Conservation (phyloP, 1,139 yeast genomes). For the Geotrichum australiense region DNA sequence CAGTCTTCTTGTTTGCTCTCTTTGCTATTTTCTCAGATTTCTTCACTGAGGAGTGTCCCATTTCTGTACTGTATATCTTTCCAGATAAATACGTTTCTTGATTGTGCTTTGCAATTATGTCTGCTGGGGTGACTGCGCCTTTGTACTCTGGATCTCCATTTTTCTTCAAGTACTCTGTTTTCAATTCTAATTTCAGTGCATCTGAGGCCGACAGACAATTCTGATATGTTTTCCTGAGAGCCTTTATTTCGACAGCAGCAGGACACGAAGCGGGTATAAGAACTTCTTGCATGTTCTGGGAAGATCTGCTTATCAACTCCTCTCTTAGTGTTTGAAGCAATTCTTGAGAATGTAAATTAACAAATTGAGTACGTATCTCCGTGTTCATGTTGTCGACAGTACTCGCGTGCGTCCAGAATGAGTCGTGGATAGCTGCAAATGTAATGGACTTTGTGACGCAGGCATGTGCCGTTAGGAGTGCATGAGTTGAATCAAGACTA, state of each 20-base stretch:
- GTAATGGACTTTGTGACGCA: slow-evolving; percentile 44
- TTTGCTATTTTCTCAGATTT: too few species aligned
- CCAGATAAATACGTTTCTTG: slow-evolving; percentile 12
- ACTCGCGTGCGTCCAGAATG: slow-evolving; percentile 92
- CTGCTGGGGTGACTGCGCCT: slow-evolving; percentile 12
- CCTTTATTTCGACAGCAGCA: slow-evolving; percentile 26
- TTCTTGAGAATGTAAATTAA: slow-evolving; percentile 59
- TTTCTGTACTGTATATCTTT: neutral
- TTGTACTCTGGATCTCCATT: neutral
- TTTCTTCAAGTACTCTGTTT: neutral
- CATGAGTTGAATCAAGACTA: slow-evolving; percentile 90
- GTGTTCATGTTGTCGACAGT: slow-evolving; percentile 62
- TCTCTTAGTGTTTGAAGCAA: slow-evolving; percentile 55
- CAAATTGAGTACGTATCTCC: slow-evolving; percentile 66
- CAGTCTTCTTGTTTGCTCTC: too few species aligned
- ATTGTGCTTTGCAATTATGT: slow-evolving; percentile 11
- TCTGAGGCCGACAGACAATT: neutral
- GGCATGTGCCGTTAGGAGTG: slow-evolving; percentile 77
- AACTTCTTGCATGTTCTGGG: slow-evolving; percentile 48
- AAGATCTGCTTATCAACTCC: slow-evolving; percentile 75
- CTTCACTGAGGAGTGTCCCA: neutral
- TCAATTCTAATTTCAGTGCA: neutral
- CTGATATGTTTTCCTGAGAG: slow-evolving; percentile 11
- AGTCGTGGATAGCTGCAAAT: slow-evolving; percentile 95
- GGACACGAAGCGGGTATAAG: slow-evolving; percentile 43